Evolutionary conservation across 2,329 filamentous ascomycete species (phyloP).

Genomic region (Echinosphaeria canescens): DNA sequence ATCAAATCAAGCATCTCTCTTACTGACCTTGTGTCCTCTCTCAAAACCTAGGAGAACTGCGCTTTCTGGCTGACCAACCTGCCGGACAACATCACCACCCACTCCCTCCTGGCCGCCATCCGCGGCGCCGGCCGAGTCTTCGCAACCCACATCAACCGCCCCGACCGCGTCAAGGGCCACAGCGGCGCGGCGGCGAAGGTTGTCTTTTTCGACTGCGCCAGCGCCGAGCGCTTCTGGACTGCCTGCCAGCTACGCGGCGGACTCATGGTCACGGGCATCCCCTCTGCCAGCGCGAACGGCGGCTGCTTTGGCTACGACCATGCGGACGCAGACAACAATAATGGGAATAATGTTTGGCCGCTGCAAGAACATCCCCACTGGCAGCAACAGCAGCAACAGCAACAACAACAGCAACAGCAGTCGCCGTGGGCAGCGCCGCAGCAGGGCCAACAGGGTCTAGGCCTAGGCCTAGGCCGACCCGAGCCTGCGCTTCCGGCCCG

Average conservation of each 20-base stretch:
- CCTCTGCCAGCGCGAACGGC: slow-evolving; percentile 6
- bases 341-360: no score
- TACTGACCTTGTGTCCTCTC: no score
- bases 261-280: slow-evolving; percentile 3
- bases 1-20: no score
- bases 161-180: slow-evolving; percentile 13
- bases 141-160: slow-evolving; percentile 26
- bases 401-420: no score
- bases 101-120: slow-evolving; percentile 20
- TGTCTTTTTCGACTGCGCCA: slow-evolving; percentile 20
- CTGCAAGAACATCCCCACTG: no score
- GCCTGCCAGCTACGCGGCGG: not conserved
- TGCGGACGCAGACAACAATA: no score
- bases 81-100: slow-evolving; percentile 17
- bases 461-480: no score
- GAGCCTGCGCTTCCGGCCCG: no score
- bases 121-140: slow-evolving; percentile 25
- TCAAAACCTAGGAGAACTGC: slow-evolving; percentile 24
- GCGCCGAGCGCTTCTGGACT: slow-evolving; percentile 16
- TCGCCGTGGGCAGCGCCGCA: no score
- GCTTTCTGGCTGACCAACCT: slow-evolving; percentile 30
- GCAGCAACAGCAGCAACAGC: no score
- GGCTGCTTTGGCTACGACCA: no score
- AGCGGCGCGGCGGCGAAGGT: slow-evolving; percentile 22
- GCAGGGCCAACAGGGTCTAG: no score